Conservation (phyloP, 148 eudicot species). For the Bassia scoparia region DNA sequence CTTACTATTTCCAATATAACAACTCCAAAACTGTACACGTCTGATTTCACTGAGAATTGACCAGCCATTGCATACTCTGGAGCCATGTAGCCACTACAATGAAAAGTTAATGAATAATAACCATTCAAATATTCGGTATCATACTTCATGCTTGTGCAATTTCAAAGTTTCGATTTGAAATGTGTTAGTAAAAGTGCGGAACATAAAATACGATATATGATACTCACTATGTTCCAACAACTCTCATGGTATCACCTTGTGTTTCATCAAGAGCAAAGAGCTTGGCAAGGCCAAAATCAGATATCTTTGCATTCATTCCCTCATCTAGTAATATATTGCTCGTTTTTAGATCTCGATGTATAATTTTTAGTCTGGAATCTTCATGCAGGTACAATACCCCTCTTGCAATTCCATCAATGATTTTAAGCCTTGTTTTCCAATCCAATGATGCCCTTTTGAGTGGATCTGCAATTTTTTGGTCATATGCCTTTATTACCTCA, state of each 20-base stretch:
- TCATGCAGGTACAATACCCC: slow-evolving; percentile 5
- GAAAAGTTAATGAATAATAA: too few species aligned
- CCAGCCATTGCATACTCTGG: slow-evolving; percentile 9
- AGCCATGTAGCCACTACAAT: slow-evolving; percentile 25
- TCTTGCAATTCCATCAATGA: slow-evolving; percentile 5
- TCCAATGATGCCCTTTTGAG: neutral
- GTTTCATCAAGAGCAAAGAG: slow-evolving; percentile 20
- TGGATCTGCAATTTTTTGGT: too few species aligned
- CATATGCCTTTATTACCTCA: too few species aligned
- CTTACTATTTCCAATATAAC: slow-evolving; percentile 24
- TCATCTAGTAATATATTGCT: slow-evolving; percentile 20
- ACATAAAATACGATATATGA: neutral
- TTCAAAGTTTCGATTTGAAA: too few species aligned
- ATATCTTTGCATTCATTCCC: slow-evolving; percentile 25
- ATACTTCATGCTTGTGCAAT: too few species aligned
- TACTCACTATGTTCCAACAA: slow-evolving; percentile 23
- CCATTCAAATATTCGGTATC: neutral
- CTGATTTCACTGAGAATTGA: slow-evolving; percentile 26
- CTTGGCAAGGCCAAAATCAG: slow-evolving; percentile 28
- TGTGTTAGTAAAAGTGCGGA: too few species aligned
- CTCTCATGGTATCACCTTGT: slow-evolving; percentile 8
- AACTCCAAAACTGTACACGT: slow-evolving; percentile 32
- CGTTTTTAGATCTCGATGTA: too few species aligned
- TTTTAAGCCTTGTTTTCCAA: slow-evolving; percentile 7
- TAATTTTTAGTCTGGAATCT: slow-evolving; percentile 22